Conservation (phyloP, 1,284 basidiomycete genomes). For the Trichosporon faecale region DNA sequence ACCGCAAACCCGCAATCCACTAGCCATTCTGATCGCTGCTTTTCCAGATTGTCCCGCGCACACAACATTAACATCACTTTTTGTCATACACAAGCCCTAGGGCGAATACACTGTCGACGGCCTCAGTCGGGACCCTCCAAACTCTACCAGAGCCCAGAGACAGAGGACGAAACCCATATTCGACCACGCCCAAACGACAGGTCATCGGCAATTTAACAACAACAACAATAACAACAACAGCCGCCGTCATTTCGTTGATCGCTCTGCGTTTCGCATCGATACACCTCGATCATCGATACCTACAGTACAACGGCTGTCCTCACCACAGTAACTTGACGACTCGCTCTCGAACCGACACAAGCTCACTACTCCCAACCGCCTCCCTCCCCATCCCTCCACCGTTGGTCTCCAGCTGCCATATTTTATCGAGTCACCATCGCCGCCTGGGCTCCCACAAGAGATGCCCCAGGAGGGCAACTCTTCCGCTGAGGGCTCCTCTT, state of each 20-base stretch:
- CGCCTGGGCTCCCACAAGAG: slow-evolving; percentile 1
- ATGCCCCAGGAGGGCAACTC: slow-evolving; percentile 9
- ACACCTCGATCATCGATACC: background rate
- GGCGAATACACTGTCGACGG: background rate
- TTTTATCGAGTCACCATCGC: background rate
- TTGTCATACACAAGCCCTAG: background rate
- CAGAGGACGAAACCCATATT: background rate
- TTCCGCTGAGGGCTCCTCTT: slow-evolving; percentile 10
- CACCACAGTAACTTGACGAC: background rate
- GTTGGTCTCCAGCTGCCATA: slow-evolving; percentile 6
- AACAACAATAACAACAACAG: slow-evolving; percentile 12
- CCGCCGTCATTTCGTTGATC: background rate
- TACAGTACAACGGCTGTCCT: background rate
- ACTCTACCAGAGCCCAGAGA: background rate
- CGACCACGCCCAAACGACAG: background rate
- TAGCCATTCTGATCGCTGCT: background rate
- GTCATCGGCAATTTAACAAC: slow-evolving; percentile 5
- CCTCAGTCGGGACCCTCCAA: slow-evolving; percentile 1
- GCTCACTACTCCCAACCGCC: background rate
- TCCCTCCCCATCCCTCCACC: background rate
- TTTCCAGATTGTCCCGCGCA: background rate
- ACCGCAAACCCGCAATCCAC: background rate
- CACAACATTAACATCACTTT: background rate
- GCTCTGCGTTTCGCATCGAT: background rate
- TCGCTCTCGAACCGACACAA: background rate